Conservation (phyloP, 495 filamentous ascomycete species). For the Xylaria sp. region DNA sequence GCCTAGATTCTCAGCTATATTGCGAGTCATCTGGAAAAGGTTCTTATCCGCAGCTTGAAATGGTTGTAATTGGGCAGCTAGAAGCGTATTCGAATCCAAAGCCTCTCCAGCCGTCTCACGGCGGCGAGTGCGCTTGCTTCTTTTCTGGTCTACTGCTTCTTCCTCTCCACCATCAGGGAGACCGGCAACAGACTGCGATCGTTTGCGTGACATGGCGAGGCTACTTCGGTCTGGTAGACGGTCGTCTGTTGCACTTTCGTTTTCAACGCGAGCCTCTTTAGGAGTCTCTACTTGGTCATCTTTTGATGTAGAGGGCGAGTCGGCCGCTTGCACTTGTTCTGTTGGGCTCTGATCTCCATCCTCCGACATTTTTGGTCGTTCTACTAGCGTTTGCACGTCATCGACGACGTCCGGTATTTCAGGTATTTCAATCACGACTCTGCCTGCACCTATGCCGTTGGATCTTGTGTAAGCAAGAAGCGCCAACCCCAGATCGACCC, state of each 20-base stretch:
- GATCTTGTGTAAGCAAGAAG: constrained; percentile 42
- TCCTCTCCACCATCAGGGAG: constrained; percentile 61
- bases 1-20: constrained; percentile 71
- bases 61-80: constrained; percentile 72
- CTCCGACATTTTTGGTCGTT: constrained; percentile 34
- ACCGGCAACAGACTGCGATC: constrained; percentile 69
- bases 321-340: constrained; percentile 19
- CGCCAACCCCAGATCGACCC: constrained; percentile 52
- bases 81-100: constrained; percentile 72
- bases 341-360: constrained; percentile 21
- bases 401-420: constrained; percentile 42
- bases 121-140: constrained; percentile 83
- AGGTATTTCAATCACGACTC: constrained; percentile 34
- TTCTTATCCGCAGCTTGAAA: constrained; percentile 76
- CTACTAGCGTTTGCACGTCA: constrained; percentile 49
- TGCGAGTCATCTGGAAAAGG: constrained; percentile 72
- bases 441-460: constrained; percentile 33
- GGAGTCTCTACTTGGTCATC: constrained; percentile 35
- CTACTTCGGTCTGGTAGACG: constrained; percentile 40
- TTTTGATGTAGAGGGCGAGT: constrained; percentile 27
- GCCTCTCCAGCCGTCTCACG: constrained; percentile 78
- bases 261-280: constrained; percentile 32
- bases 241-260: constrained; percentile 33
- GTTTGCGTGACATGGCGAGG: constrained; percentile 58
- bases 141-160: constrained; percentile 68